Evolutionary conservation across 108 stramenopile genomes (phyloP), one percentile per base, ranked within the genome.

Genomic region (Skeletonema costatum): DNA sequence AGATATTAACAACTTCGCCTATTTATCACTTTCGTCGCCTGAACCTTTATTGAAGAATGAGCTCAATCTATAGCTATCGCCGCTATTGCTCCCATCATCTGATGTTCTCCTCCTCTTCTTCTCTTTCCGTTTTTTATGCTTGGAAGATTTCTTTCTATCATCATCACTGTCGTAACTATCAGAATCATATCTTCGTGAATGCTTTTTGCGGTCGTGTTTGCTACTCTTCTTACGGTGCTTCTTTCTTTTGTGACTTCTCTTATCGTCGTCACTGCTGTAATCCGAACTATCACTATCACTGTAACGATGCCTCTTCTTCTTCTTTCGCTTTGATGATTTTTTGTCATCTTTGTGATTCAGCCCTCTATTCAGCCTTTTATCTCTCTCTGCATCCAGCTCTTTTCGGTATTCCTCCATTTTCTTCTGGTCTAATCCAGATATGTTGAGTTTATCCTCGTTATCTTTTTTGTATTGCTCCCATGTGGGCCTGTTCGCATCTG

Each of bases 381-480:
- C 97, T 12, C 98, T 83, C 73, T 97, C 92, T 51, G 86, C 80
- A 77, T 99, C 98, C 30, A 99, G 80, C 81, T 99, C 80, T 41
- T 86, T 78, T 21, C 98, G 83, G 82, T 99, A 99, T 44, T 88
- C 94, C 67, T 95, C 90, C 98, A 99, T 99, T 68, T 98, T 94
- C 75, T 89, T 89, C 31, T 87, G 82, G 67, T 99, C 96, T 21
- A 88, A 66, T 2, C 97, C 96, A 2, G 84, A 87, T 46, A 98
- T 59, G 61, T 98, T 88, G 14, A 99, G 87, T 69, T 97, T 95
- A 72, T 98, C 98, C 35, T 96, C 90, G 68, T 99, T 99, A 73
- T 96, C 97, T 77, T 97, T 97, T 75, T 98, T 97, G 81, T 97
- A 99, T 60, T 97, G 93, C 67, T 99, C 98, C 98, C 98, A 99